Evolutionary conservation across 2,329 filamentous ascomycete genomes (phyloP), one percentile per base, ranked within the genome.

Genomic region (Oidium heveae): DNA sequence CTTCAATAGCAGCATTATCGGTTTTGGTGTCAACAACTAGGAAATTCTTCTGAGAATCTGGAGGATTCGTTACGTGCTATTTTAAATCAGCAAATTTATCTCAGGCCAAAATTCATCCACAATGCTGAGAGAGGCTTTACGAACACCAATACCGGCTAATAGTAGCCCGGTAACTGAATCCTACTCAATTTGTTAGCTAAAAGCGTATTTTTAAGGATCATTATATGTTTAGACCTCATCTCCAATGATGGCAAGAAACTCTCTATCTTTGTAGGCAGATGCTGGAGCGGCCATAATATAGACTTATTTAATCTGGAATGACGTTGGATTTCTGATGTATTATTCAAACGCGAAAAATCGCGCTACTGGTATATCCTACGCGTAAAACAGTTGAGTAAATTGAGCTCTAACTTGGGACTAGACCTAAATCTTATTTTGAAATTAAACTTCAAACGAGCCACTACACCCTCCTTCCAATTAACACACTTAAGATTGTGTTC

Each of bases 191-290:
- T 28, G 52, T 54, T 36, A 51, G 46, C 24, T 44, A 49, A 36
- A 24, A 28, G 6, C 24, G 24, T 3, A 3, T 28, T 28, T 28
- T 28, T 28, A 28, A 3, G 24, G 6, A 28, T 28, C 24, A 28
- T 3, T 6, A 3, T 3, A 6, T 28, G 3, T 28, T 28, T 6
- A 28, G 6, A 86, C 91, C 79, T 98, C 91, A 68, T 98, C 91
- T 54, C 91, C 91, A 66, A 98, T 98, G 52, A 98, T 89, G 59
- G 91, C 91, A 56, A 98, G 79, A 66, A 98, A 94, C 70, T 98
- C 84, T 64, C 91, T 79, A 70, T 96, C 87, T 71, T 87, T 82
- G 68, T 74, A 82, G 61, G 74, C 71, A 58, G 77, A 72, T 52
- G 70, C 66, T 56, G 75, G 70, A 60, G 77, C 71, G 62, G 79